These are phyloP conservation scores for Daldinia childiae DNA, from an alignment of 495 filamentous ascomycete genomes.

Conservation along the genomic window DNA sequence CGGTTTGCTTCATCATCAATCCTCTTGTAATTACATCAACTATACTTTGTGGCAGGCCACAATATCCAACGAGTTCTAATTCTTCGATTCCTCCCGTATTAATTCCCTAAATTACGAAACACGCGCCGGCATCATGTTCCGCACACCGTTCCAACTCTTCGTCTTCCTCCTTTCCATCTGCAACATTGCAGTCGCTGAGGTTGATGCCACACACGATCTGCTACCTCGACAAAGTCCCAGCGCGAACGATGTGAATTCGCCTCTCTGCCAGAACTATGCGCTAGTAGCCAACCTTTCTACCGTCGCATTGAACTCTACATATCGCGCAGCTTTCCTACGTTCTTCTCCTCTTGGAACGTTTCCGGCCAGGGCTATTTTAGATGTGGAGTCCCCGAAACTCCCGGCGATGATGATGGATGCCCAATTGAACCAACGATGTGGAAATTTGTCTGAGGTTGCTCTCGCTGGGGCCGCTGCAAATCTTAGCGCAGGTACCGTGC, in stretches of 20 bases:
- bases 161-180: conserved; percentile 36
- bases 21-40: conserved; percentile 8
- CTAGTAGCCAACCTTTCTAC: conserved; percentile 45
- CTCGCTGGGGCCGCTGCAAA: conserved; percentile 46
- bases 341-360: conserved; percentile 45
- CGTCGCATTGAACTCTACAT: conserved; percentile 49
- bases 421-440: conserved; percentile 48
- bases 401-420: conserved; percentile 45
- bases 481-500: conserved; percentile 46
- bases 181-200: conserved; percentile 28
- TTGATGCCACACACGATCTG: conserved; percentile 7
- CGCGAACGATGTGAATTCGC: conserved; percentile 17
- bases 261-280: conserved; percentile 42
- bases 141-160: conserved; percentile 29
- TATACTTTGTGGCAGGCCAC: conserved; percentile 36
- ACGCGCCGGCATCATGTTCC: conserved; percentile 23
- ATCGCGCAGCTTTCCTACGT: conserved; percentile 48
- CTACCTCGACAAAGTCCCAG: conserved; percentile 31
- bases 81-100: conserved; percentile 1
- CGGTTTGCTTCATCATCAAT: conserved; percentile 23
- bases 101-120: conserved; percentile 9
- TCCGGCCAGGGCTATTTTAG: conserved; percentile 41
- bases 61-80: conserved; percentile 19
- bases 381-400: conserved; percentile 41
- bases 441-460: conserved; percentile 47